Conservation (phyloP, 805 yeast species). For the Saccharomycopsis schoenii region DNA sequence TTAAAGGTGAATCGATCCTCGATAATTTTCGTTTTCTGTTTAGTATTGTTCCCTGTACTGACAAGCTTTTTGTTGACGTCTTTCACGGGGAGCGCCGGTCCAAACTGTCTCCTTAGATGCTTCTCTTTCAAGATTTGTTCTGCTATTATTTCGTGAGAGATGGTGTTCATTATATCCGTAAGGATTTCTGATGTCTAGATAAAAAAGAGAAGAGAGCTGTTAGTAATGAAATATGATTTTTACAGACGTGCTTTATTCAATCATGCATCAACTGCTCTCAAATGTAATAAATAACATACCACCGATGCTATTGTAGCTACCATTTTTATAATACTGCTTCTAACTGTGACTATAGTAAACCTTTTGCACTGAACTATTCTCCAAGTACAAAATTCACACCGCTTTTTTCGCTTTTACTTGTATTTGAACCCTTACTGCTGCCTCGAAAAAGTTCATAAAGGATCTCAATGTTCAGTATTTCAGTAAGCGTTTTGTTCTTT, state of each 20-base stretch:
- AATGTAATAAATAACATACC: not conserved
- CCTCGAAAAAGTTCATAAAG: not conserved
- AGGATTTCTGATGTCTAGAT: constrained; percentile 20
- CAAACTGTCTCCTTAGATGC: constrained; percentile 25
- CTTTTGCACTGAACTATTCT: too few species aligned
- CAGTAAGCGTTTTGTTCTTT: not conserved
- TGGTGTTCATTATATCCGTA: constrained; percentile 23
- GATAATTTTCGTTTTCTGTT: constrained; percentile 12
- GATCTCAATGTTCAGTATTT: not conserved
- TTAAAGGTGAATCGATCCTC: constrained; percentile 8
- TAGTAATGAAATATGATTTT: not conserved
- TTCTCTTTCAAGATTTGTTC: constrained; percentile 27
- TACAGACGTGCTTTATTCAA: not conserved
- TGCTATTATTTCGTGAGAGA: constrained; percentile 26
- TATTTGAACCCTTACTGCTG: not conserved
- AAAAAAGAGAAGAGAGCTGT: not conserved
- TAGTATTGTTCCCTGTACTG: constrained; percentile 3
- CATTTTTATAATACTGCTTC: not conserved
- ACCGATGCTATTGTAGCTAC: not conserved
- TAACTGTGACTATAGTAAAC: too few species aligned
- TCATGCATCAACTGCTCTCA: not conserved
- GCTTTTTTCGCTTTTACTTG: too few species aligned
- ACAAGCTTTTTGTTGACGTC: constrained; percentile 1
- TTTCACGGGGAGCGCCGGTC: constrained; percentile 21
- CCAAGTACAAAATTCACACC: too few species aligned